A percentile compares a stretch with the other conserved stretches of the same genome.
These are phyloP conservation scores for Schizothecium vesticola DNA, from an alignment of 495 filamentous ascomycete species.

Conservation along the genomic window DNA sequence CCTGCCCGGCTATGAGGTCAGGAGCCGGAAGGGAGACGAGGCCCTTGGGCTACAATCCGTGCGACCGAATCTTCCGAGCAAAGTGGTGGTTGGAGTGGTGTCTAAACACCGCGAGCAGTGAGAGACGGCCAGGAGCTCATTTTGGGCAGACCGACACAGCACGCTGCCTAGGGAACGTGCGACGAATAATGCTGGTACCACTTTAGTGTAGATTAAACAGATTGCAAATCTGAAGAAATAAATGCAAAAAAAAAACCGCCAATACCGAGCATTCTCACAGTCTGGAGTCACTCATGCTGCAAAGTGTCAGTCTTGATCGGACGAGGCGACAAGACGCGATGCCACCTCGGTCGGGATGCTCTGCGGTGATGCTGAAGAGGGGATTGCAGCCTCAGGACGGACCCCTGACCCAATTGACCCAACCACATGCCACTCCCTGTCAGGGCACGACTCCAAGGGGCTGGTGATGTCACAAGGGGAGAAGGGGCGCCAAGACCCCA, in stretches of 20 bases:
- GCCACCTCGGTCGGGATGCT: background rate
- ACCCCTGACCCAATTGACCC: background rate
- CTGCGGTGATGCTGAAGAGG: background rate
- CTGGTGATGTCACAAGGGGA: constrained; percentile 22
- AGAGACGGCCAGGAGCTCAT: too few relatives aligned
- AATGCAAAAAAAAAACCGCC: background rate
- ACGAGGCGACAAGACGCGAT: background rate
- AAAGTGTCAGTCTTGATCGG: background rate
- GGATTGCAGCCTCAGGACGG: background rate
- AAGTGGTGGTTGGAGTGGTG: background rate
- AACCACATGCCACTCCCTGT: constrained; percentile 5
- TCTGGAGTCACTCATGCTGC: background rate
- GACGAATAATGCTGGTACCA: background rate
- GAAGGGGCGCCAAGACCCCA: background rate
- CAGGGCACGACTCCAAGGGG: background rate
- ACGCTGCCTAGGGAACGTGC: background rate
- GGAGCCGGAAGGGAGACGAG: background rate
- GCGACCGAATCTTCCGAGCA: background rate
- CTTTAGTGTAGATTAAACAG: background rate
- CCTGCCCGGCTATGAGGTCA: background rate
- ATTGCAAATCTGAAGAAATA: background rate
- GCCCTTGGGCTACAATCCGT: background rate
- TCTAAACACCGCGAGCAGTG: background rate
- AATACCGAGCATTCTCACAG: background rate
- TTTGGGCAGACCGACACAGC: background rate